Percentiles rank a stretch among this genome's conserved stretches.
Evolutionary conservation across 441 rosid genomes (phyloP).

Genomic region (Corymbia citriodora): DNA sequence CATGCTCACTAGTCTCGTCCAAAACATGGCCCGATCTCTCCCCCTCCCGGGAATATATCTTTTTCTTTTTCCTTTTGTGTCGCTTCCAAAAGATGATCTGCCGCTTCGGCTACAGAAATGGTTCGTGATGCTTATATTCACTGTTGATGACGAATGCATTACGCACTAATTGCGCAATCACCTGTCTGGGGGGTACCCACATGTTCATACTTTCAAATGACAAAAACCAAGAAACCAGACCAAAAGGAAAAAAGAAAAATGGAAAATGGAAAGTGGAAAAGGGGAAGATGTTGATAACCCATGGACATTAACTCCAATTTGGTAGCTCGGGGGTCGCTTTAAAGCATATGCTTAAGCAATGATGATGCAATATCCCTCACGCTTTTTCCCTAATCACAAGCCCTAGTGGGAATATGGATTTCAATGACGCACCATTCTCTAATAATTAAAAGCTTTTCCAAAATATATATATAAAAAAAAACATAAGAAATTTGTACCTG

Average conservation of each 20-base stretch:
- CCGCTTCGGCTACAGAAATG: background rate
- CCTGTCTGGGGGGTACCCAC: background rate
- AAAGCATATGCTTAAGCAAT: constrained; percentile 10
- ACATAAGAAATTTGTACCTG: background rate
- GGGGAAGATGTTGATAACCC: background rate
- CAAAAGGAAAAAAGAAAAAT: background rate
- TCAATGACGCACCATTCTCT: background rate
- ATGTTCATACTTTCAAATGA: background rate
- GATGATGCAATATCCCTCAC: constrained; percentile 14
- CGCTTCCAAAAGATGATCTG: background rate
- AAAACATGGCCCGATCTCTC: background rate
- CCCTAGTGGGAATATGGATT: constrained; percentile 19
- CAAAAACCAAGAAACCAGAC: background rate
- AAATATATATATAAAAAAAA: background rate
- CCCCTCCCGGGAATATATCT: background rate
- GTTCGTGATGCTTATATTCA: background rate
- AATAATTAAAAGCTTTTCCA: background rate
- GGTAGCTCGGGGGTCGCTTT: constrained; percentile 44
- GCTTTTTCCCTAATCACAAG: constrained; percentile 3
- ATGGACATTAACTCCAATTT: constrained; percentile 6
- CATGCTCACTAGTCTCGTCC: background rate
- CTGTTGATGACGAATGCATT: constrained; percentile 35
- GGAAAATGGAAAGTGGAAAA: background rate
- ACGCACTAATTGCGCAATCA: constrained; percentile 26
- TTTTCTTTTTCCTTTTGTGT: background rate